Base-by-base conservation (phyloP, 2,329 filamentous ascomycete genomes). In the Curvularia verruculosa region DNA sequence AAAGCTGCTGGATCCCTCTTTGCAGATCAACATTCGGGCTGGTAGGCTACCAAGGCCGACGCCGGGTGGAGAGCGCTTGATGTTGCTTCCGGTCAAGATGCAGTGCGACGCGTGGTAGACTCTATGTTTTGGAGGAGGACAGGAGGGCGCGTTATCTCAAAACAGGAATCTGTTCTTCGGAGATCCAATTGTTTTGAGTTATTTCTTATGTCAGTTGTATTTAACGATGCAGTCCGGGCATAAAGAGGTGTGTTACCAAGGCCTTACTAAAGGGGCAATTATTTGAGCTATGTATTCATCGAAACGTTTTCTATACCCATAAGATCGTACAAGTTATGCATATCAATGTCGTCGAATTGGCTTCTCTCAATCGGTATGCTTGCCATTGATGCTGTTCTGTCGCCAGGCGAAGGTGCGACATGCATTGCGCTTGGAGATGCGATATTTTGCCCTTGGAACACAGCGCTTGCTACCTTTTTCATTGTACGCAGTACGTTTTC, bases 11-110 rank as follows among this genome's bases (percentile, higher is more conserved):
- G 69, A 77, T 53, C 75, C 71, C 43, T 71, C 75, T 1, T 54
- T 79, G 64, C 77, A 79, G 61, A 58, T 79, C 7, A 79, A 79
- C 53, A 67, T 79, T 37, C 71, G 76, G n/a, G 77, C 67, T 0
- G 76, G 75, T 0, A 63, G 66, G 28, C 63, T 79, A 39, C 76
- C 77, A 7, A 21, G 24, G 1, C 29, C 39, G 13, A 61, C 57
- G 15, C 29, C 28, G 5, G 37, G 23, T 5, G 56, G 59, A 7
- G 34, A 51, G 29, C 43, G 56, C 10, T 41, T 56, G 40, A 39
- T 64, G 40, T 23, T 19, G 39, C 36, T 64, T 5, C 61, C 61
- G 1, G 19, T 64, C 6, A 54, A 43, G 40, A 8, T 50, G 18
- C 37, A 23, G 18, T 31, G 52, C 13, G 15, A 31, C n/a, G 36